phyloP scores from a whole-genome alignment of 345 rosid species.

The Theobroma cacao region DNA sequence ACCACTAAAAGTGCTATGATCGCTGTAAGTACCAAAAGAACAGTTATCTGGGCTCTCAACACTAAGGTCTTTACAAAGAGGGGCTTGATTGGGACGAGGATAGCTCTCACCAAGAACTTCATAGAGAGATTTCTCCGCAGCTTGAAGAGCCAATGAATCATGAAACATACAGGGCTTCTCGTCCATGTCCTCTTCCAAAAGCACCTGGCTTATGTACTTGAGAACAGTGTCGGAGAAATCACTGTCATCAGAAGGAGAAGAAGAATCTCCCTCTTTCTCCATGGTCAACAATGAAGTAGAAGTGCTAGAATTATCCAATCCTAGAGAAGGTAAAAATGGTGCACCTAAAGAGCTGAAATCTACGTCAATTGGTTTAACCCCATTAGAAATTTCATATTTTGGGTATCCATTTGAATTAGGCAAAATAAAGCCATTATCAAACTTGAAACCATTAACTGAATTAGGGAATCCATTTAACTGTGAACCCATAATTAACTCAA shows the following conservation, averaged over 20 bases:
- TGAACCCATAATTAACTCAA: slow-evolving; percentile 18
- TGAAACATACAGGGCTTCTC: slow-evolving; percentile 45
- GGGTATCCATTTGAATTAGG: slow-evolving; percentile 28
- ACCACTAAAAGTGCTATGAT: slow-evolving; percentile 26
- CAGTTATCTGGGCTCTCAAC: slow-evolving; percentile 27
- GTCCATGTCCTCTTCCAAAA: slow-evolving; percentile 71
- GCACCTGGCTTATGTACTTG: slow-evolving; percentile 59
- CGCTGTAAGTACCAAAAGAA: slow-evolving; percentile 23
- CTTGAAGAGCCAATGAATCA: slow-evolving; percentile 54
- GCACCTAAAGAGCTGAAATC: slow-evolving; percentile 28
- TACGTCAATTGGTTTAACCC: slow-evolving; percentile 33
- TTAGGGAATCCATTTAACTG: slow-evolving; percentile 18
- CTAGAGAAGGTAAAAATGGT: slow-evolving; percentile 8
- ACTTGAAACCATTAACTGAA: slow-evolving; percentile 23
- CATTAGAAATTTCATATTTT: slow-evolving; percentile 22
- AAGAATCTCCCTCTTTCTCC: slow-evolving; percentile 30
- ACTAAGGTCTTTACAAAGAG: slow-evolving; percentile 23
- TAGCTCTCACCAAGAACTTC: slow-evolving; percentile 49
- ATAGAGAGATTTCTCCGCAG: slow-evolving; percentile 64
- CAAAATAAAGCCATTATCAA: slow-evolving; percentile 29
- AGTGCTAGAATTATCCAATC: slow-evolving; percentile 11
- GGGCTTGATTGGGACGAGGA: slow-evolving; percentile 19
- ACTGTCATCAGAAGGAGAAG: slow-evolving; percentile 42
- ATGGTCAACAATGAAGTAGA: background rate
- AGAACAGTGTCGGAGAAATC: slow-evolving; percentile 50